phyloP scores from a whole-genome alignment of 306 rosid genomes.

The Vicia faba region DNA sequence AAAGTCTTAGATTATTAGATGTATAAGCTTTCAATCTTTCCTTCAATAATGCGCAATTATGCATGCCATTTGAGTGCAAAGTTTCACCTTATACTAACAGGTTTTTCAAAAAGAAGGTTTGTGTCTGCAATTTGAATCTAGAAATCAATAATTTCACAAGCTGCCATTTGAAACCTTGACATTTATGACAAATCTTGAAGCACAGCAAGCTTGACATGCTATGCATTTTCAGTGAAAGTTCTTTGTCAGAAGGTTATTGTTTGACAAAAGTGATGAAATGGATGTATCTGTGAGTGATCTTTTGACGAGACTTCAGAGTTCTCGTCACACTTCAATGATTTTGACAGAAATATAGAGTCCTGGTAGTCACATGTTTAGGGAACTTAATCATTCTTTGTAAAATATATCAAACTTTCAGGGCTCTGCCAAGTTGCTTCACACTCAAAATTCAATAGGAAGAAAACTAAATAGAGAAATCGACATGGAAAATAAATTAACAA shows the following conservation, averaged over 20 bases:
- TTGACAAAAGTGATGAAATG: not conserved
- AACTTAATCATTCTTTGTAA: not conserved
- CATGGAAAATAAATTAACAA: not conserved
- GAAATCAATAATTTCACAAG: not conserved
- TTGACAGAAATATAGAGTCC: not conserved
- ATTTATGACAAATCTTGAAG: not conserved
- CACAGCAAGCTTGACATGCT: not conserved
- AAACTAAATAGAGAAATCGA: not conserved
- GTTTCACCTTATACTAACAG: not conserved
- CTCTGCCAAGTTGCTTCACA: not conserved
- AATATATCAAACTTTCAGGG: not conserved
- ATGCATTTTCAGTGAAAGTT: not conserved
- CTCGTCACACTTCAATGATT: not conserved
- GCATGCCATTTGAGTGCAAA: not conserved
- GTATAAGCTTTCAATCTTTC: not conserved
- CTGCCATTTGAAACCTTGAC: not conserved
- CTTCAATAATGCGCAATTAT: not conserved
- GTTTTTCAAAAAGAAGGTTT: no score
- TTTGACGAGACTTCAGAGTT: not conserved
- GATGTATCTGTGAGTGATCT: not conserved
- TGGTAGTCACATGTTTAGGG: not conserved
- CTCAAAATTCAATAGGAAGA: constrained; percentile 8
- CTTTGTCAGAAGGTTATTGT: not conserved
- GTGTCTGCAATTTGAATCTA: no score
- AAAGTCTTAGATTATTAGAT: no score